Evolutionary conservation across 371 early-diverging fungal species (phyloP).

Genomic region (Mortierella sp.): DNA sequence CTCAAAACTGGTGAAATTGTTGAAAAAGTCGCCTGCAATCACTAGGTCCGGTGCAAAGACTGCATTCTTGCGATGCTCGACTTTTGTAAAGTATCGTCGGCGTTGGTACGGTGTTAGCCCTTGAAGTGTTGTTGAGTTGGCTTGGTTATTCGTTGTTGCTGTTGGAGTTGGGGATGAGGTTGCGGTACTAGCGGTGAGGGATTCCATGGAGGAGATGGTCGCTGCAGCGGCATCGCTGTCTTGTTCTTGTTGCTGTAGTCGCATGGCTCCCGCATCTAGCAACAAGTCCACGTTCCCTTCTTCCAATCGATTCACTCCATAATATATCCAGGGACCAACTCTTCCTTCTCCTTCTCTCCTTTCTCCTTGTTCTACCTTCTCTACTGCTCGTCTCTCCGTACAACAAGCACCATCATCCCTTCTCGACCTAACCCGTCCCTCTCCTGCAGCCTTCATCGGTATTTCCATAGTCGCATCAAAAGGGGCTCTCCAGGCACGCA

Average conservation of each 20-base stretch:
- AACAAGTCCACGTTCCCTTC: slow-evolving; percentile 19
- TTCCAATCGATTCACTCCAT: slow-evolving; percentile 25
- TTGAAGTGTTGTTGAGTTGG: background rate
- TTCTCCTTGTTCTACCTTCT: background rate
- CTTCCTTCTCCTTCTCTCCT: background rate
- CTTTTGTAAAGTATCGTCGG: slow-evolving; percentile 25
- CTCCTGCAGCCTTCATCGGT: background rate
- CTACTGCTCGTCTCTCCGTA: slow-evolving; percentile 9
- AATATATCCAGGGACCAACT: slow-evolving; percentile 17
- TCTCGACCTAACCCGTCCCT: background rate
- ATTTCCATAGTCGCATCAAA: too few relatives aligned
- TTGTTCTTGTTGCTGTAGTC: background rate
- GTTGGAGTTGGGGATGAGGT: background rate
- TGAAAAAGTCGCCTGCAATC: slow-evolving; percentile 50
- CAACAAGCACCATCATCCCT: too few relatives aligned
- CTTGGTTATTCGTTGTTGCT: background rate
- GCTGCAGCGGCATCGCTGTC: background rate
- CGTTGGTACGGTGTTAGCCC: slow-evolving; percentile 22
- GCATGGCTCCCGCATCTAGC: background rate
- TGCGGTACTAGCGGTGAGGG: background rate
- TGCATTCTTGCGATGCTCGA: slow-evolving; percentile 18
- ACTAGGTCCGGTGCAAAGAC: slow-evolving; percentile 34
- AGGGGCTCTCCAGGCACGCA: slow-evolving; percentile 11
- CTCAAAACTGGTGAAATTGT: slow-evolving; percentile 52
- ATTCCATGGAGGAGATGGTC: background rate